These are phyloP conservation scores for Casuarina cunninghamiana DNA, from an alignment of 306 rosid genomes.

Conservation along the genomic window DNA sequence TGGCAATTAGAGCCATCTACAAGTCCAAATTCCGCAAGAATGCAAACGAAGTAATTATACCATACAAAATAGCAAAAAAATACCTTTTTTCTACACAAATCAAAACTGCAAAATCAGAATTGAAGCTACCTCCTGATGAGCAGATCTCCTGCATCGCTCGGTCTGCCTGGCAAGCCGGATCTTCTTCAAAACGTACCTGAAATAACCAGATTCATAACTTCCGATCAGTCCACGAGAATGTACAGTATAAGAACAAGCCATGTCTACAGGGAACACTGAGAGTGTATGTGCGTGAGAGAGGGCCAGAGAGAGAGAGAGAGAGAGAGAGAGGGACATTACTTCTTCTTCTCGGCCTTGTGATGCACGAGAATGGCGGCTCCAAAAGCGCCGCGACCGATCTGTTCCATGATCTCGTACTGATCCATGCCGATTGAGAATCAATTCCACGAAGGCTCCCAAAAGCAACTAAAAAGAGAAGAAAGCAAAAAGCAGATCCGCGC, in stretches of 20 bases:
- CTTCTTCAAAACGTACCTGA: conserved; percentile 97
- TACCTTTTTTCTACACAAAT: conserved; percentile 19
- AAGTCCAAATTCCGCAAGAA: conserved; percentile 22
- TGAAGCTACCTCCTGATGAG: conserved; percentile 92
- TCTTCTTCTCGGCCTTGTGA: conserved; percentile 90
- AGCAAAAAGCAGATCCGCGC: conserved; percentile 10
- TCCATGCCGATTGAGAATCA: conserved; percentile 77
- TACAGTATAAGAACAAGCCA: neutral
- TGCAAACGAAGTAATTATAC: neutral
- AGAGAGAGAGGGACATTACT: conserved; percentile 43
- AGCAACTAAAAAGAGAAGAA: neutral
- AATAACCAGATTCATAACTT: conserved; percentile 21
- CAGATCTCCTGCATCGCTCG: conserved; percentile 94
- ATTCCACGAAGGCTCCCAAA: conserved; percentile 21
- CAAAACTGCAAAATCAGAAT: conserved; percentile 15
- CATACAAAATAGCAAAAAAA: neutral
- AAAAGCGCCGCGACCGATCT: conserved; percentile 99
- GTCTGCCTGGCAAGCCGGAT: conserved; percentile 99
- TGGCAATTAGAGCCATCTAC: conserved; percentile 97
- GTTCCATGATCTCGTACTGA: conserved; percentile 99
- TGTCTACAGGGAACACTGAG: neutral
- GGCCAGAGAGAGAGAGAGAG: conserved; percentile 18
- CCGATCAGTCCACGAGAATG: neutral
- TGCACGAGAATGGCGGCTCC: conserved; percentile 97
- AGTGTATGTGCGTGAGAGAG: neutral